Percentiles rank a stretch among this genome's conserved stretches.
Evolutionary conservation across 1,284 basidiomycete species (phyloP).

Genomic region (Psilocybe mexicana): DNA sequence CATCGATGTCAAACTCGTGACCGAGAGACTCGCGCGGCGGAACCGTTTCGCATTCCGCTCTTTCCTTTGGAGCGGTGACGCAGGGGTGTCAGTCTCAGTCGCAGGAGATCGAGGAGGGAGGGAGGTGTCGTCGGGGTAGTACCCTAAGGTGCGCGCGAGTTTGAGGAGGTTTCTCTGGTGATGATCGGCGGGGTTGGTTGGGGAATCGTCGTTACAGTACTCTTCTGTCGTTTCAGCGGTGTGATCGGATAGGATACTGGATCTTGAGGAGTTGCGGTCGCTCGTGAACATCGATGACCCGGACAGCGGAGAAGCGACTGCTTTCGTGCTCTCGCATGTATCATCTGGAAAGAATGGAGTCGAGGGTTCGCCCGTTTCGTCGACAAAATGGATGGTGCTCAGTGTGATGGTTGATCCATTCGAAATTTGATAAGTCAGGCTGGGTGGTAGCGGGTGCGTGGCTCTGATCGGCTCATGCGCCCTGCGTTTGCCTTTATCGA

Average conservation of each 20-base stretch:
- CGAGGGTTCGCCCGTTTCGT: constrained; percentile 11
- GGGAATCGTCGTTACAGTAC: not conserved
- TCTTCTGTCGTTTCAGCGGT: not conserved
- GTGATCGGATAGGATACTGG: constrained; percentile 9
- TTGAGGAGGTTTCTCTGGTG: constrained; percentile 21
- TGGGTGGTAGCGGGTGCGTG: constrained; percentile 13
- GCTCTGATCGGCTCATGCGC: not conserved
- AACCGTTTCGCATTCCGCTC: constrained; percentile 10
- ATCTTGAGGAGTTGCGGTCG: constrained; percentile 8
- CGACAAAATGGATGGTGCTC: constrained; percentile 21
- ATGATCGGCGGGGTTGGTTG: constrained; percentile 3
- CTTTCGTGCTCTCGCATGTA: not conserved
- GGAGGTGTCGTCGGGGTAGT: constrained; percentile 12
- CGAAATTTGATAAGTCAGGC: constrained; percentile 6
- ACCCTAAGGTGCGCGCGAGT: constrained; percentile 27
- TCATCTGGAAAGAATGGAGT: constrained; percentile 11
- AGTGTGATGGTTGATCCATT: constrained; percentile 13
- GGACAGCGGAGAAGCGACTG: not conserved
- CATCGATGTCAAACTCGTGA: constrained; percentile 15
- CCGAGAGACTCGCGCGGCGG: constrained; percentile 17
- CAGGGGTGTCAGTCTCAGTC: not conserved
- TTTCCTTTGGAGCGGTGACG: not conserved
- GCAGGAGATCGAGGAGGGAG: not conserved
- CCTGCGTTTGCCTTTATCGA: constrained; percentile 14
- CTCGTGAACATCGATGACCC: constrained; percentile 1